phyloP scores from a whole-genome alignment of 2,329 filamentous ascomycete species.

The Clonostachys sp. region DNA sequence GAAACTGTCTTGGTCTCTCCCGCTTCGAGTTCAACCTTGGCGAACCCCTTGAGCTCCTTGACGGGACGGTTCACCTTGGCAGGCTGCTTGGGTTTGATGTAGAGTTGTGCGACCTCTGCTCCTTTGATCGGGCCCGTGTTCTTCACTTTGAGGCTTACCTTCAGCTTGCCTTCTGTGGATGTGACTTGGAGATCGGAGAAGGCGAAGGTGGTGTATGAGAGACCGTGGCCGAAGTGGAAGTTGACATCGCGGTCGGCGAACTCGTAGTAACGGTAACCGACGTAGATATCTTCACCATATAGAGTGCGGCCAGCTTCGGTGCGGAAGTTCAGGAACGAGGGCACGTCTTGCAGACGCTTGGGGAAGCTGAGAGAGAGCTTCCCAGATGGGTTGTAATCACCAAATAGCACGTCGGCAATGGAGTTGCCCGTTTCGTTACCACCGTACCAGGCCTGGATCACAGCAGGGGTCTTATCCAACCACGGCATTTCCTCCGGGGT shows the following conservation, averaged over 20 bases:
- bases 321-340: constrained; percentile 70
- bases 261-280: constrained; percentile 80
- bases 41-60: constrained; percentile 63
- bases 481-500: constrained; percentile 72
- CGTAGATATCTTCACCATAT: constrained; percentile 77
- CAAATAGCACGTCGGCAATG: constrained; percentile 74
- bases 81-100: constrained; percentile 42
- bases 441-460: constrained; percentile 79
- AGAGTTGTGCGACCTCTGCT: constrained; percentile 54
- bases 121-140: constrained; percentile 56
- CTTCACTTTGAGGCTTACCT: constrained; percentile 45
- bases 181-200: constrained; percentile 44
- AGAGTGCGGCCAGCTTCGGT: constrained; percentile 66
- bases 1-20: constrained; percentile 53
- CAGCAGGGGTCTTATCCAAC: constrained; percentile 48
- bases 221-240: constrained; percentile 76
- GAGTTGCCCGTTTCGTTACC: constrained; percentile 84
- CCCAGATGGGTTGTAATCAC: constrained; percentile 67
- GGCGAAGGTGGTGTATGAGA: constrained; percentile 70
- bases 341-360: constrained; percentile 61
- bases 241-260: constrained; percentile 58
- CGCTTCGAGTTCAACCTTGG: constrained; percentile 57
- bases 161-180: constrained; percentile 38
- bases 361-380: constrained; percentile 76
- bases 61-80: constrained; percentile 46